A percentile compares a stretch with the other conserved stretches of the same genome.
phyloP scores from a whole-genome alignment of 2,329 filamentous ascomycete species.

The Hypomyces perniciosus region DNA sequence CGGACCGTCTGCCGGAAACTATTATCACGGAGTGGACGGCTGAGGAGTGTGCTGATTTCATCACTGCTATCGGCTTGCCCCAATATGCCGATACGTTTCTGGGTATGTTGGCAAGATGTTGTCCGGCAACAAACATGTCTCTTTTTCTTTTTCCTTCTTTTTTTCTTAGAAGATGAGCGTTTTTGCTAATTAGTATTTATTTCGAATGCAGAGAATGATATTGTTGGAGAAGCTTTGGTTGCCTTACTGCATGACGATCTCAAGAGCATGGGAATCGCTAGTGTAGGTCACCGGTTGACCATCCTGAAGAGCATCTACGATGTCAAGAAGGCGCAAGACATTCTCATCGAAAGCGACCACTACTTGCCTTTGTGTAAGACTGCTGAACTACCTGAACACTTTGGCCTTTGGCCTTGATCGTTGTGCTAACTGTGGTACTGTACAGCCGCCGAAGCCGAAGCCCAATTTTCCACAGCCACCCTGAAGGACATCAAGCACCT shows the following conservation, averaged over 20 bases:
- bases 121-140: conserved; percentile 27
- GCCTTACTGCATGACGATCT: conserved; percentile 87
- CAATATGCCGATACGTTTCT: conserved; percentile 81
- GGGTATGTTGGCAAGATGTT: conserved; percentile 61
- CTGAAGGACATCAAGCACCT: conserved; percentile 89
- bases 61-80: conserved; percentile 69
- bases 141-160: neutral
- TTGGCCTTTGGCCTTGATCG: neutral
- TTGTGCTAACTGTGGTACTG: conserved; percentile 18
- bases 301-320: conserved; percentile 96
- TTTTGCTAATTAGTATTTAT: conserved; percentile 16
- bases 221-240: conserved; percentile 85
- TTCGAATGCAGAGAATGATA: conserved; percentile 69
- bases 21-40: conserved; percentile 75
- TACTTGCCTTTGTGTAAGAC: conserved; percentile 80
- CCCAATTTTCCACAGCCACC: conserved; percentile 78
- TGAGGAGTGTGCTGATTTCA: conserved; percentile 86
- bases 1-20: conserved; percentile 64
- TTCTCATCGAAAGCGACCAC: conserved; percentile 86
- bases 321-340: conserved; percentile 87
- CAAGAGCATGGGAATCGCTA: conserved; percentile 88
- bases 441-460: conserved; percentile 80
- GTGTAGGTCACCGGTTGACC: conserved; percentile 88
- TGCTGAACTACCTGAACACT: neutral
- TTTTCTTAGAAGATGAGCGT: neutral